Conservation (phyloP, 768 basidiomycete genomes). For the Russula olivacea region DNA sequence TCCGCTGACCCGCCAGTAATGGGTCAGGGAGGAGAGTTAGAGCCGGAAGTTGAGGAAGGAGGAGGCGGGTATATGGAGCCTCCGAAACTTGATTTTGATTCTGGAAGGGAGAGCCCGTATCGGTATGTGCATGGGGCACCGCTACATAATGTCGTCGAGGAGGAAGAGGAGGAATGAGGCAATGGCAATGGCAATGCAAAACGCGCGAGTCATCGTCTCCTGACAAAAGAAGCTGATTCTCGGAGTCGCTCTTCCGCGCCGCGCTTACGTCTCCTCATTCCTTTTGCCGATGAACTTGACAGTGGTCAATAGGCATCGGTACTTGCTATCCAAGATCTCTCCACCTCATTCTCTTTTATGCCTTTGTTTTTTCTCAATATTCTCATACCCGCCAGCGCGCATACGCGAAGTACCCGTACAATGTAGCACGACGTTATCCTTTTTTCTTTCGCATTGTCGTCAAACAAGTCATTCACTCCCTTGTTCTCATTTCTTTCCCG, state of each 20-base stretch:
- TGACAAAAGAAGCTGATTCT: background rate
- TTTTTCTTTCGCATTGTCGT: background rate
- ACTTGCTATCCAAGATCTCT: too few relatives aligned
- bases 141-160: conserved; percentile 79
- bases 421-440: background rate
- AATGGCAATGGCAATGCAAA: background rate
- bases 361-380: background rate
- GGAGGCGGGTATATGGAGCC: conserved; percentile 33
- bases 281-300: background rate
- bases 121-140: conserved; percentile 83
- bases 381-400: background rate
- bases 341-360: background rate
- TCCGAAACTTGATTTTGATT: conserved; percentile 34
- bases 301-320: too few relatives aligned
- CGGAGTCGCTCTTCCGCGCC: background rate
- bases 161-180: conserved; percentile 59
- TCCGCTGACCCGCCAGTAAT: background rate
- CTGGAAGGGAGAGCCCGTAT: conserved; percentile 55
- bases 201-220: background rate
- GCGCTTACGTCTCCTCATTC: background rate
- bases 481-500: background rate
- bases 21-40: background rate
- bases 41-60: conserved; percentile 18
- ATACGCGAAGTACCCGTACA: background rate
- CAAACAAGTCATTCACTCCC: background rate